A percentile compares a stretch with the other conserved stretches of the same genome.
phyloP scores from a whole-genome alignment of 1,284 basidiomycete species.

The Gymnopus androsaceus region DNA sequence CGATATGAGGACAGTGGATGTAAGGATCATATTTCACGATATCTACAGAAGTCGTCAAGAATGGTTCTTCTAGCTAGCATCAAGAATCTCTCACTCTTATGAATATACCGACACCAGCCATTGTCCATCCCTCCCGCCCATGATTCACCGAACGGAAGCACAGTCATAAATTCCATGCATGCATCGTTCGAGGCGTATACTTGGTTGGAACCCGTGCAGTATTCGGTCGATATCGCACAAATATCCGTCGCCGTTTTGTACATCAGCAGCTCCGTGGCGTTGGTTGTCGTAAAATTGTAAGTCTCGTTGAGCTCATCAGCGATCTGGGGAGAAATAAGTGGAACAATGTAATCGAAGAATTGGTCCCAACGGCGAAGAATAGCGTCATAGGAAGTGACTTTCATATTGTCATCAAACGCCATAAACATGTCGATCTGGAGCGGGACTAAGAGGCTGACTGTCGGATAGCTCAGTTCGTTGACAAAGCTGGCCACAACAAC shows the following conservation, averaged over 20 bases:
- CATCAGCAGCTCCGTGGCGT: conserved; percentile 18
- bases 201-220: conserved; percentile 10
- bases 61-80: not conserved
- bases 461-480: not conserved
- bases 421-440: not conserved
- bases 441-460: not conserved
- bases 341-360: not conserved
- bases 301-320: not conserved
- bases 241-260: conserved; percentile 13
- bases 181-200: conserved; percentile 13
- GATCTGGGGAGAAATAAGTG: not conserved
- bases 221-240: conserved; percentile 9
- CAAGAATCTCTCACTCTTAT: conserved; percentile 10
- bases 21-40: conserved; percentile 11
- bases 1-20: conserved; percentile 16
- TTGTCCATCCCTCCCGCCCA: conserved; percentile 18
- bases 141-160: conserved; percentile 14
- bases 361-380: not conserved
- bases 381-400: not conserved
- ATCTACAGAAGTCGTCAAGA: not conserved
- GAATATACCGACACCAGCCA: conserved; percentile 16
- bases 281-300: not conserved
- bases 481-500: not conserved
- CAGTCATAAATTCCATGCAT: conserved; percentile 14
- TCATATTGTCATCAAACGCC: not conserved